These are phyloP conservation scores for Colletotrichum graminicola DNA, from an alignment of 2,329 filamentous ascomycete species.

Conservation along the genomic window DNA sequence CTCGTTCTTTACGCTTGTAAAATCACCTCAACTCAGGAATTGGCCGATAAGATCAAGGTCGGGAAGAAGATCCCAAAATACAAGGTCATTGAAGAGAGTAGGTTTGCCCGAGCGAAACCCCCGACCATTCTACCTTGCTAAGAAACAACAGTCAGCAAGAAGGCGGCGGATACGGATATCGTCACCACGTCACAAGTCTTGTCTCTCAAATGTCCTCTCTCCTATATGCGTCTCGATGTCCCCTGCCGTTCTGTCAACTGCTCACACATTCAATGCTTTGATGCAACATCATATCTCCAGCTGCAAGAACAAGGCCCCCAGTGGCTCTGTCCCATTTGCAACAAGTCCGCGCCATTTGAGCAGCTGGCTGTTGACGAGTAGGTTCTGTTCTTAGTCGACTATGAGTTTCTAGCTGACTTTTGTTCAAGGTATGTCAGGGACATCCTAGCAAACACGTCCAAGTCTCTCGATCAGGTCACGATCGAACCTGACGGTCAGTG, in stretches of 20 bases:
- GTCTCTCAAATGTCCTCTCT: constrained; percentile 92
- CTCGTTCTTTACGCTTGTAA: constrained; percentile 82
- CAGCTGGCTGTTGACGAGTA: constrained; percentile 89
- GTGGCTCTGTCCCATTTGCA: constrained; percentile 96
- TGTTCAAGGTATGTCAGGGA: constrained; percentile 81
- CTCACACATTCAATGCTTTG: constrained; percentile 94
- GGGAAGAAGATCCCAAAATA: constrained; percentile 82
- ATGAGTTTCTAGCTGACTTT: constrained; percentile 38
- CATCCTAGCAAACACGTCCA: constrained; percentile 81
- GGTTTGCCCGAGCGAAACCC: constrained; percentile 48
- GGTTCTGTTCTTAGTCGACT: constrained; percentile 49
- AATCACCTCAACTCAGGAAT: constrained; percentile 75
- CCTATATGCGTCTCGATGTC: constrained; percentile 82
- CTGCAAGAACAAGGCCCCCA: constrained; percentile 96
- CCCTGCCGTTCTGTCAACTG: constrained; percentile 86
- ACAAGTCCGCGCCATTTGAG: constrained; percentile 83
- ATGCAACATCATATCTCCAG: constrained; percentile 91
- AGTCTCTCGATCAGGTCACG: constrained; percentile 83
- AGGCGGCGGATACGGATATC: constrained; percentile 89
- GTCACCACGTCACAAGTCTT: constrained; percentile 89
- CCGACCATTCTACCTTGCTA: constrained; percentile 38
- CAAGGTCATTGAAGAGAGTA: constrained; percentile 87
- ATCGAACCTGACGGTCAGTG: constrained; percentile 90
- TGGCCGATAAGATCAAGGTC: constrained; percentile 75
- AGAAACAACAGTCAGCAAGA: constrained; percentile 74